Conservation (phyloP, 2,329 filamentous ascomycete species). For the Pseudomassariella vexata region DNA sequence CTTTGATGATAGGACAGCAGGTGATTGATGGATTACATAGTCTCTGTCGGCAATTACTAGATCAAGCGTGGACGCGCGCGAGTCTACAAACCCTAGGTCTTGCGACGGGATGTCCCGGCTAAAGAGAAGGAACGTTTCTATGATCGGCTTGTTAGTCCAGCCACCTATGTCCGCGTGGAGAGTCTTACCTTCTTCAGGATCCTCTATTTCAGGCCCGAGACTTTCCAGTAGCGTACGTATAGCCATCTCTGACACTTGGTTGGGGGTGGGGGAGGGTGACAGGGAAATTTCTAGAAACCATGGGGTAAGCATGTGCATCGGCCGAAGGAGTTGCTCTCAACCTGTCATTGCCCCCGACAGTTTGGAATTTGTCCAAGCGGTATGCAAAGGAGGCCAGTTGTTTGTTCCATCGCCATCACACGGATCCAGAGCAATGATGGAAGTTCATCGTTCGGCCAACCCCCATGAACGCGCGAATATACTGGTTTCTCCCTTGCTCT, state of each 20-base stretch:
- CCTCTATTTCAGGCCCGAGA: conserved; percentile 38
- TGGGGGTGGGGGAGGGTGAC: background rate
- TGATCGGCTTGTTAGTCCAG: conserved; percentile 4
- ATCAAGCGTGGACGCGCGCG: conserved; percentile 58
- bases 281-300: too few species aligned
- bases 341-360: too few species aligned
- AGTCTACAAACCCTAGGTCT: conserved; percentile 80
- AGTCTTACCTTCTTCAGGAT: conserved; percentile 40
- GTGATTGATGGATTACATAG: conserved; percentile 76
- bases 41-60: conserved; percentile 64
- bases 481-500: too few species aligned
- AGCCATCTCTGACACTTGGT: background rate
- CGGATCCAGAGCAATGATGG: too few species aligned
- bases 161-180: background rate
- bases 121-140: conserved; percentile 87
- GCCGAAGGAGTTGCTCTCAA: too few species aligned
- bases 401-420: too few species aligned
- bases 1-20: conserved; percentile 70
- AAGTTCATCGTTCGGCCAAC: too few species aligned
- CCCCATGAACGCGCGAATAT: too few species aligned
- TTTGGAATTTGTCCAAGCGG: too few species aligned
- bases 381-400: too few species aligned
- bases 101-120: conserved; percentile 67
- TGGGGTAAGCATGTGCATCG: too few species aligned
- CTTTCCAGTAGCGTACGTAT: conserved; percentile 1